Conservation (phyloP, 1,284 basidiomycete species). For the Neolentinus lepideus region DNA sequence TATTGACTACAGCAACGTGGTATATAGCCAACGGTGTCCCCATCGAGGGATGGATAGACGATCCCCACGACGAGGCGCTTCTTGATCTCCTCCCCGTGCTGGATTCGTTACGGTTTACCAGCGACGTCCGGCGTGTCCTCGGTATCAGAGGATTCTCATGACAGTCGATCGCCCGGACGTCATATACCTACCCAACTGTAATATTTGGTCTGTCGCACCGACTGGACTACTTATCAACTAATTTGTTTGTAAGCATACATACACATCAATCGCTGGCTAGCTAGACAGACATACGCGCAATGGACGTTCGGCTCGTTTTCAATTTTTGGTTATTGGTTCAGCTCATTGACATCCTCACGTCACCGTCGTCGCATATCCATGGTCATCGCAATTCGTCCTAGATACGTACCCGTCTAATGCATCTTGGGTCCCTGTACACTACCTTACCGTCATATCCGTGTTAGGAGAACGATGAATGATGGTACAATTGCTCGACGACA, state of each 20-base stretch:
- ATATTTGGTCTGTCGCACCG: not conserved
- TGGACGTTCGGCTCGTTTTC: not conserved
- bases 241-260: not conserved
- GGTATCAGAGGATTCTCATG: conserved; percentile 66
- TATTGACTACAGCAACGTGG: not conserved
- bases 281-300: not conserved
- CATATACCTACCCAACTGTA: not conserved
- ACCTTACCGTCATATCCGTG: not conserved
- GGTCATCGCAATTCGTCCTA: not conserved
- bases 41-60: conserved; percentile 98
- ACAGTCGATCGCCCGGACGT: conserved; percentile 11
- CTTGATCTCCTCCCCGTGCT: conserved; percentile 93
- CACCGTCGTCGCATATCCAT: not conserved
- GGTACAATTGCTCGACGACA: not conserved
- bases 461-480: not conserved
- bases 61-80: conserved; percentile 94
- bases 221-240: not conserved
- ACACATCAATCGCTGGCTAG: not conserved
- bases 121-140: conserved; percentile 89
- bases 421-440: not conserved
- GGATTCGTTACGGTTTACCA: conserved; percentile 93
- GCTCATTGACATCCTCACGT: not conserved
- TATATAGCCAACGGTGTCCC: conserved; percentile 94
- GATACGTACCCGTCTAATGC: not conserved
- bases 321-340: not conserved